Percentiles rank a stretch among this genome's conserved stretches.
Evolutionary conservation across 208 protist genomes (phyloP).

Genomic region (Leishmania amazonensis): DNA sequence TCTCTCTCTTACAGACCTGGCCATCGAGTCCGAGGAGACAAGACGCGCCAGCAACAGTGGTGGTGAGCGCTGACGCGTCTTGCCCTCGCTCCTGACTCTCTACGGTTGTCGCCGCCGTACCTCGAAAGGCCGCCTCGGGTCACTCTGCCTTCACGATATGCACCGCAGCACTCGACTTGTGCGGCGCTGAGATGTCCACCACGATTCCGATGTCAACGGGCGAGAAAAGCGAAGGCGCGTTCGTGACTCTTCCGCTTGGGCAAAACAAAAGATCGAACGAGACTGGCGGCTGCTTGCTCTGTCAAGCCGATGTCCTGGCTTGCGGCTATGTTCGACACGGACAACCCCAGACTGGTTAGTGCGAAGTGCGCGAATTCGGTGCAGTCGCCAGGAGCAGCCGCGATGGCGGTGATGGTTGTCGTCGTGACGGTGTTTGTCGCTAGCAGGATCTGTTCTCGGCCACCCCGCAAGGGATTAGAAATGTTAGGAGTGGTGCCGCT

Average conservation of each 20-base stretch:
- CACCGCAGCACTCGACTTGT: neutral
- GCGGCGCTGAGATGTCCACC: slow-evolving; percentile 1
- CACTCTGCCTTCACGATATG: neutral
- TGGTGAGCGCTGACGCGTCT: neutral
- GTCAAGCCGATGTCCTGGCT: slow-evolving; percentile 15
- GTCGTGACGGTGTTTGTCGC: slow-evolving; percentile 5
- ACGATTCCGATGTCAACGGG: slow-evolving; percentile 14
- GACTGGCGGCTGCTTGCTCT: slow-evolving; percentile 8
- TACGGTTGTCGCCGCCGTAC: neutral
- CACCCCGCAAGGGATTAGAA: slow-evolving; percentile 3
- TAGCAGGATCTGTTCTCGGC: slow-evolving; percentile 16
- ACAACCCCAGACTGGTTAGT: slow-evolving; percentile 22
- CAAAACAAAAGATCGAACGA: slow-evolving; percentile 6
- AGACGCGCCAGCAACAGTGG: neutral
- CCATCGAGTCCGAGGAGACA: neutral
- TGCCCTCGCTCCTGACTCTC: neutral
- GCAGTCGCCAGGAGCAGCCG: slow-evolving; percentile 13
- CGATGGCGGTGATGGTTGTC: slow-evolving; percentile 12
- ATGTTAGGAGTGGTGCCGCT: neutral
- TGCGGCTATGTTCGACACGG: slow-evolving; percentile 8
- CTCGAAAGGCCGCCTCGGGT: neutral
- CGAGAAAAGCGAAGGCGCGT: slow-evolving; percentile 16
- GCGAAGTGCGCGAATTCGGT: slow-evolving; percentile 19
- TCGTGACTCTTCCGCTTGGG: slow-evolving; percentile 2
- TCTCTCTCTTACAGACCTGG: neutral